phyloP scores from a whole-genome alignment of 2,329 filamentous ascomycete species.

The Trichophyton schoenleinii region DNA sequence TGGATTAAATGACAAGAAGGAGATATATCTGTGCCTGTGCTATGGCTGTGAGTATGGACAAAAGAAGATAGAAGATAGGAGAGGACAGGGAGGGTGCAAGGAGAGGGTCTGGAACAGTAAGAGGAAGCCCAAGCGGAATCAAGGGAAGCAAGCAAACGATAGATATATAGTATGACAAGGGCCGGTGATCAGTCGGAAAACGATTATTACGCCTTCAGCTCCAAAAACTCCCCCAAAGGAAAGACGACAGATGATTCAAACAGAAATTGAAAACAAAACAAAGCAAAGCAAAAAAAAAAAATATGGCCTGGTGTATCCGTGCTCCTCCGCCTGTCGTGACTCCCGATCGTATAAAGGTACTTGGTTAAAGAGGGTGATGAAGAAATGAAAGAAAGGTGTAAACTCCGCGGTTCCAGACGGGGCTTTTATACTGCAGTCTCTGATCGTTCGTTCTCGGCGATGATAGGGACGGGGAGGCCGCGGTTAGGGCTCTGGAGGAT shows the following conservation, averaged over 20 bases:
- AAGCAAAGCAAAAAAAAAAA: neutral
- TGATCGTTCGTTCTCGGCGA: conserved; percentile 70
- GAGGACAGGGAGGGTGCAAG: neutral
- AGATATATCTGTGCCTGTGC: neutral
- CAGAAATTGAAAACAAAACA: neutral
- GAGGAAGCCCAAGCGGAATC: neutral
- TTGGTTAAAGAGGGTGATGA: neutral
- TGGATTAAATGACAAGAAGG: neutral
- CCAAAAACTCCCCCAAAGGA: neutral
- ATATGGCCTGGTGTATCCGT: neutral
- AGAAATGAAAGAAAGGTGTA: neutral
- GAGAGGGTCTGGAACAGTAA: neutral
- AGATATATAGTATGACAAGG: neutral
- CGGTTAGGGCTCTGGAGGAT: conserved; percentile 87
- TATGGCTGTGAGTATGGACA: neutral
- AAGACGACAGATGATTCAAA: neutral
- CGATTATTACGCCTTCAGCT: neutral
- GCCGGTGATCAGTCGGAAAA: neutral
- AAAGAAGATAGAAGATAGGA: neutral
- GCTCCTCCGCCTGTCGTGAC: neutral
- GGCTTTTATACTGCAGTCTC: conserved; percentile 55
- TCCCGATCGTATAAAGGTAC: neutral
- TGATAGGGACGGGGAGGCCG: conserved; percentile 69
- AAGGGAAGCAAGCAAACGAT: neutral
- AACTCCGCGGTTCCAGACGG: neutral